Base-by-base conservation (phyloP, 208 protist genomes). In the Balamuthia mandrillaris region DNA sequence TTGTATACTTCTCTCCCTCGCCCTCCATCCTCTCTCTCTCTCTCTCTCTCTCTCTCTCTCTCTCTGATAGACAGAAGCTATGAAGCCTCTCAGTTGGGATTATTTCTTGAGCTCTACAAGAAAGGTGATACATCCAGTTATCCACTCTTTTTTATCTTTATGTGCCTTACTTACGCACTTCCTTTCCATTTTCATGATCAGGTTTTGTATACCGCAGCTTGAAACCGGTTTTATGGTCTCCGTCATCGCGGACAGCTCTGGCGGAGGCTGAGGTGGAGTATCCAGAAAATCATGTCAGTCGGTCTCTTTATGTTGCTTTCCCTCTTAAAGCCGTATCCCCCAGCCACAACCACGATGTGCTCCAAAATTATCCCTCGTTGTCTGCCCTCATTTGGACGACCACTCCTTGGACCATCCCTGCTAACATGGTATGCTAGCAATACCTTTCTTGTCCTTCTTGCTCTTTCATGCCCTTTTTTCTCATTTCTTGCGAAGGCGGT, bases 251-350 rank as follows among this genome's bases (percentile, higher is more conserved):
- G 24, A 94, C 93, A 2, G 91, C 92, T 0, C 81, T 94, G 5
- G 94, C 94, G 5, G 93, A 95, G 74, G 87, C 93, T 3, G 95
- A 96, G 82, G 70, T 96, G 0, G 95, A 96, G 84, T 96, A 96
- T 86, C 81, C 85, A 27, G 91, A 93, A 1, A 61, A 65, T 9
- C 92, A 94, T 35, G 81, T 83, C 33, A 89, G 81, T 37, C 51
- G 63, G 51, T 88, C 88, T 0, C 65, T 87, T 45, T 92, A 91
- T 45, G 89, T 94, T 2, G 49, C 60, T 33, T 92, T 94, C 18
- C 52, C 83, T n/a, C 52, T 91, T 24, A 56, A 63, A 9, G 3
- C 41, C 47, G 3, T 10, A 5, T 47, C 33, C 39, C 74, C 18
- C 27, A 4, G 6, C 58, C 33, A 31, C 47, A n/a, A 63, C 37